These are phyloP conservation scores for Pythium aristosporum DNA, from an alignment of 352 stramenopile genomes.

Conservation along the genomic window DNA sequence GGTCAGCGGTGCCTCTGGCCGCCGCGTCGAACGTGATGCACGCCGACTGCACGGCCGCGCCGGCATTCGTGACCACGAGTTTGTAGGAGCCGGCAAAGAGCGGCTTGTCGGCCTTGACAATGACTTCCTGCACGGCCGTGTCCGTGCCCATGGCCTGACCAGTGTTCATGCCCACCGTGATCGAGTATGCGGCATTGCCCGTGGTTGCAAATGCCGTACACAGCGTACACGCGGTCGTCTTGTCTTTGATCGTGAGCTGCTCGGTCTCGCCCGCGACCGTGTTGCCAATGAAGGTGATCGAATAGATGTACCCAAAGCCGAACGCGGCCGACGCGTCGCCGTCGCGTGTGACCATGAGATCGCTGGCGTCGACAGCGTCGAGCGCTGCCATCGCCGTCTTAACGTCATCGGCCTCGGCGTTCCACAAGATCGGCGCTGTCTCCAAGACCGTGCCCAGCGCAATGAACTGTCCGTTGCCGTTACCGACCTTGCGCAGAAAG, in stretches of 20 bases:
- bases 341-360: constrained; percentile 75
- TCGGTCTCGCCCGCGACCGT: constrained; percentile 61
- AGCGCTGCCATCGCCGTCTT: constrained; percentile 34
- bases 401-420: constrained; percentile 37
- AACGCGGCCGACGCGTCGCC: constrained; percentile 57
- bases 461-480: constrained; percentile 31
- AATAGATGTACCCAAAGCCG: constrained; percentile 65
- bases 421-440: constrained; percentile 38
- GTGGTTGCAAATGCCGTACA: constrained; percentile 40
- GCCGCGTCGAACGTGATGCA: constrained; percentile 71
- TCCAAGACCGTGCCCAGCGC: constrained; percentile 24
- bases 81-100: constrained; percentile 58
- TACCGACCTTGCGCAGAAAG: constrained; percentile 36
- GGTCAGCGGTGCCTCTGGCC: constrained; percentile 33
- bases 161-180: constrained; percentile 37
- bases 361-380: constrained; percentile 32
- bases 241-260: constrained; percentile 32
- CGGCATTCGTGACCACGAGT: constrained; percentile 48
- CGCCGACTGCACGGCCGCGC: constrained; percentile 27
- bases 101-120: constrained; percentile 52
- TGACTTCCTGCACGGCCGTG: constrained; percentile 65
- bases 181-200: constrained; percentile 32
- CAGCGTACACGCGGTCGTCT: constrained; percentile 12
- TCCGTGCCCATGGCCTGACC: constrained; percentile 68
- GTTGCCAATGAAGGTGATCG: constrained; percentile 78